Percentiles rank a stretch among this genome's conserved stretches.
phyloP scores from a whole-genome alignment of 2,329 filamentous ascomycete species.

The Fulvia fulva region DNA sequence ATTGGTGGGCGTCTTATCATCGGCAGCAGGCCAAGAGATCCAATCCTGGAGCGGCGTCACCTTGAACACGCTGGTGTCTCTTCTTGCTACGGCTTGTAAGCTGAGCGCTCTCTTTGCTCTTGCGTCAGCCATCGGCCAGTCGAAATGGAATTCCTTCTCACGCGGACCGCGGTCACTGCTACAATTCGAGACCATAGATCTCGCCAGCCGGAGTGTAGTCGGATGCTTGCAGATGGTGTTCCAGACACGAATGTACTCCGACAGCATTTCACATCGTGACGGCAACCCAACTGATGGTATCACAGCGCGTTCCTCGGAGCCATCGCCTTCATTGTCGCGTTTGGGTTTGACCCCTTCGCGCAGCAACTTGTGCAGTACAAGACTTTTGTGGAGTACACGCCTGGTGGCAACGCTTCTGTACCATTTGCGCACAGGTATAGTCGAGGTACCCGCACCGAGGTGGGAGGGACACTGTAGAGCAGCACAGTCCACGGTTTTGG shows the following conservation, averaged over 20 bases:
- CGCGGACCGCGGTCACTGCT: constrained; percentile 4
- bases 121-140: constrained; percentile 11
- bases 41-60: constrained; percentile 8
- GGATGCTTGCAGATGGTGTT: constrained; percentile 8
- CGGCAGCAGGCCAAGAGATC: background rate
- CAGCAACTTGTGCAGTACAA: constrained; percentile 3
- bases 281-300: background rate
- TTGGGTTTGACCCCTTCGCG: constrained; percentile 5
- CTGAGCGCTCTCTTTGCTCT: constrained; percentile 5
- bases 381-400: background rate
- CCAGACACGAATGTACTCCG: constrained; percentile 1
- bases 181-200: constrained; percentile 10
- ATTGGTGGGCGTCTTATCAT: too few relatives aligned
- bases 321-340: constrained; percentile 2
- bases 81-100: constrained; percentile 12
- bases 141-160: constrained; percentile 10
- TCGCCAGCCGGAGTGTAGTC: constrained; percentile 5
- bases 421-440: background rate
- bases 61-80: constrained; percentile 14
- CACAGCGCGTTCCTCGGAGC: constrained; percentile 1
- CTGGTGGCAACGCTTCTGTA: background rate
- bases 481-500: background rate
- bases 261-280: background rate
- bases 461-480: background rate
- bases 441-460: background rate